These are phyloP conservation scores for Syzygium aqueum DNA, from an alignment of 345 rosid species.

Conservation along the genomic window DNA sequence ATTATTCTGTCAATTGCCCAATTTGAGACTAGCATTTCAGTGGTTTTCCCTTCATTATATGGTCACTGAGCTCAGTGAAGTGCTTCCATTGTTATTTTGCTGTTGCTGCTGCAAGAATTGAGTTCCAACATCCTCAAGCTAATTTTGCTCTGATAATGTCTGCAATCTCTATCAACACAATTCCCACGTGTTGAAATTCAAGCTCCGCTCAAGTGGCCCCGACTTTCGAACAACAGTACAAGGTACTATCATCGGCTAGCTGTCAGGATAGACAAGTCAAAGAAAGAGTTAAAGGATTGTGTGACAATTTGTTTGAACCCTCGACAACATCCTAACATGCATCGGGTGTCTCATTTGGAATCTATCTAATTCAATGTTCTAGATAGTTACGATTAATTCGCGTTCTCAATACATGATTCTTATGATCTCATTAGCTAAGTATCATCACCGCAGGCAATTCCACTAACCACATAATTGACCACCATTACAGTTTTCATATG, in stretches of 20 bases:
- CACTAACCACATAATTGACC: accelerated
- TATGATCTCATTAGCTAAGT: not conserved
- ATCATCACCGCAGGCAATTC: not conserved
- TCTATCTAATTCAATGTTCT: not conserved
- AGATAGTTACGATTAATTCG: not conserved
- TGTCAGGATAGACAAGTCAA: not conserved
- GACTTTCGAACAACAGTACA: not conserved
- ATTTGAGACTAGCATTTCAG: not conserved
- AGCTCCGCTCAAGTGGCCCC: not conserved
- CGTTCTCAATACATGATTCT: not conserved
- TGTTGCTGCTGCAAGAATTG: not conserved
- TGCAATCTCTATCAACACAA: not conserved
- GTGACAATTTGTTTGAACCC: not conserved
- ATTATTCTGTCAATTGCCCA: not conserved
- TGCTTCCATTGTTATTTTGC: not conserved
- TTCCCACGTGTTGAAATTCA: not conserved
- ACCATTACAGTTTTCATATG: too few relatives aligned
- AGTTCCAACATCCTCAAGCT: not conserved
- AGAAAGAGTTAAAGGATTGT: not conserved
- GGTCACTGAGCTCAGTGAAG: not conserved
- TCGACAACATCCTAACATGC: not conserved
- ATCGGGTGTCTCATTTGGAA: not conserved
- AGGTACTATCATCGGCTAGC: not conserved
- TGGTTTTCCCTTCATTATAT: not conserved
- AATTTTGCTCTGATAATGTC: not conserved